Evolutionary conservation across 345 rosid genomes (phyloP).

Genomic region (Sonneratia alba): DNA sequence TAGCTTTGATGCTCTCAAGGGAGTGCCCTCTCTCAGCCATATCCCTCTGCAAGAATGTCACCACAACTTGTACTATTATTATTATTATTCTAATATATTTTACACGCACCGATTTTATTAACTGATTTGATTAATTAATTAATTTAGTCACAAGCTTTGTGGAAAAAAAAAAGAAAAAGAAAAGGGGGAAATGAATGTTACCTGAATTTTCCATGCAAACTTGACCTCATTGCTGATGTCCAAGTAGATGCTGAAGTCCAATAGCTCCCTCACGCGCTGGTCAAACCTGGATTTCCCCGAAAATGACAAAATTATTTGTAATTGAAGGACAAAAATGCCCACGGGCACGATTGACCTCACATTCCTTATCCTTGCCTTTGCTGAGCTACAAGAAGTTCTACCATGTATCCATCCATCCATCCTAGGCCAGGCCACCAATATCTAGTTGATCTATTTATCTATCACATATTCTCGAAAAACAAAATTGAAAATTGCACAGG

Average conservation of each 20-base stretch:
- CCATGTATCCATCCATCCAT: too few species aligned
- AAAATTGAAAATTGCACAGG: too few species aligned
- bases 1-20: slow-evolving; percentile 93
- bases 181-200: neutral
- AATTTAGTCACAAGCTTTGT: neutral
- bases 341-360: too few species aligned
- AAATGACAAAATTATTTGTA: neutral
- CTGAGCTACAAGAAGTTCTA: too few species aligned
- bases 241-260: slow-evolving; percentile 94
- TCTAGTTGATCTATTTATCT: too few species aligned
- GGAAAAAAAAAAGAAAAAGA: neutral
- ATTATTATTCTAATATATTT: neutral
- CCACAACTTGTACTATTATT: neutral
- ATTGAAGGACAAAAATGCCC: too few species aligned
- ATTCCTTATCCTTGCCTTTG: too few species aligned
- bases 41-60: slow-evolving; percentile 53
- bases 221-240: slow-evolving; percentile 97
- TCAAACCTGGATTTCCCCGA: slow-evolving; percentile 48
- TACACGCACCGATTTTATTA: too few species aligned
- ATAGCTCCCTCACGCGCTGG: slow-evolving; percentile 66
- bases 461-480: too few species aligned
- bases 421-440: too few species aligned
- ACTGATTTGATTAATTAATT: too few species aligned
- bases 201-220: slow-evolving; percentile 81
- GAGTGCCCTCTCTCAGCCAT: slow-evolving; percentile 99